Evolutionary conservation across 78 protist genomes (phyloP), one percentile per base, ranked within the genome.

Genomic region (Planoprotostelium fungivorum): DNA sequence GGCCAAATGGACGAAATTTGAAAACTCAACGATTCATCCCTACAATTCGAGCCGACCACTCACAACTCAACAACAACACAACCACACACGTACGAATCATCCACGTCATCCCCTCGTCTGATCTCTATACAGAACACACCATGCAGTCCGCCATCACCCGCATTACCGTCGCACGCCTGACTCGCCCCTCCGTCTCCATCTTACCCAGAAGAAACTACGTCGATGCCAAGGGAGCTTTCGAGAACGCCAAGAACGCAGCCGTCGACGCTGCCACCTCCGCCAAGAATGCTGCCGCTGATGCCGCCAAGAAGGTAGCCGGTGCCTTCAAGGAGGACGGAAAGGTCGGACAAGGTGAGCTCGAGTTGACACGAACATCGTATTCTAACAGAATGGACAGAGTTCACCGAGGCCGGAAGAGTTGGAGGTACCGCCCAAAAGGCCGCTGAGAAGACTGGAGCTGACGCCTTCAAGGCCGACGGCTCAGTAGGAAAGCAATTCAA

Each of bases 381-480:
- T 25, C 73, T 51, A 5, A 51, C 73, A 51, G 5, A 5, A 5
- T 51, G 31, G 31, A 25, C 73, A 51, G 73, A 51, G 16, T 51
- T 51, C 73, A 51, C 73, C 73, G 16, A 51, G 73, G 73, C 5
- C 31, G 73, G 73, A 51, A 25, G 31, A 25, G 73, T 51, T 16
- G 73, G 73, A 25, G 73, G 73, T 25, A 51, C 73, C 16, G 73
- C 73, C 73, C 73, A 51, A 16, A 51, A 51, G 73, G 73, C 73
- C 73, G 73, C 73, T 25, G 73, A 51, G 73, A 51, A 51, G 73
- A 51, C 73, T 51, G 73, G 73, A 51, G 73, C 73, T 51, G 73
- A 51, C 16, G 73, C 73, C 73, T 51, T 51, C 73, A 51, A 51
- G 73, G 73, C 73, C 73, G 73, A 51, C 73, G 73, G 73, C 73